Conservation (phyloP, 2,329 filamentous ascomycete species). For the Taxawa tesnikishii region DNA sequence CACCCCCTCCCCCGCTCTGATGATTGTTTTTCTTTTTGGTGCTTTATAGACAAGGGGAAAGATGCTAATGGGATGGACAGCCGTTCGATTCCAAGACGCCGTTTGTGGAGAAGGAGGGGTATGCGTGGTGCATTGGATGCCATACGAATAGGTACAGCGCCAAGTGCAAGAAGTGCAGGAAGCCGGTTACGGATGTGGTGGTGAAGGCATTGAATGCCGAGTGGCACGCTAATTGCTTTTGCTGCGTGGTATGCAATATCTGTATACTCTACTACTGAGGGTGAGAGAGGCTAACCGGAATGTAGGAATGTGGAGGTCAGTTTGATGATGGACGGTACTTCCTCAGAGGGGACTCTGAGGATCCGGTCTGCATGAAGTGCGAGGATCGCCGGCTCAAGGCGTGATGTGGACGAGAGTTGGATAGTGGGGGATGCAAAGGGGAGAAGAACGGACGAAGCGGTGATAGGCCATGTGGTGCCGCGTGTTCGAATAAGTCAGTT, state of each 20-base stretch:
- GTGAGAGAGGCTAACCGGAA: conserved; percentile 8
- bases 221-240: conserved; percentile 91
- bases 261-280: conserved; percentile 1
- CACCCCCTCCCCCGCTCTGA: not conserved
- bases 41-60: too few relatives aligned
- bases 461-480: too few relatives aligned
- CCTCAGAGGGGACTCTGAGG: conserved; percentile 43
- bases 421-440: too few relatives aligned
- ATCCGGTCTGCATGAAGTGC: conserved; percentile 50
- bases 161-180: conserved; percentile 76
- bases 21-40: too few relatives aligned
- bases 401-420: too few relatives aligned
- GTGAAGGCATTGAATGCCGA: conserved; percentile 79
- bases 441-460: too few relatives aligned
- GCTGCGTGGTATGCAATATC: conserved; percentile 47
- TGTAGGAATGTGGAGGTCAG: conserved; percentile 45
- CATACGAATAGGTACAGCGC: conserved; percentile 84
- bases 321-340: conserved; percentile 55
- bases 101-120: conserved; percentile 95
- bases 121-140: conserved; percentile 90
- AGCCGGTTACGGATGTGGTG: conserved; percentile 78
- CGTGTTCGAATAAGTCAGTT: too few relatives aligned
- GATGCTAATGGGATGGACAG: conserved; percentile 18
- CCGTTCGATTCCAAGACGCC: conserved; percentile 53
- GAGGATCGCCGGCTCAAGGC: conserved; percentile 52